Base-by-base conservation (phyloP, 202 grass and related monocot genomes). In the Brachypodium distachyon region DNA sequence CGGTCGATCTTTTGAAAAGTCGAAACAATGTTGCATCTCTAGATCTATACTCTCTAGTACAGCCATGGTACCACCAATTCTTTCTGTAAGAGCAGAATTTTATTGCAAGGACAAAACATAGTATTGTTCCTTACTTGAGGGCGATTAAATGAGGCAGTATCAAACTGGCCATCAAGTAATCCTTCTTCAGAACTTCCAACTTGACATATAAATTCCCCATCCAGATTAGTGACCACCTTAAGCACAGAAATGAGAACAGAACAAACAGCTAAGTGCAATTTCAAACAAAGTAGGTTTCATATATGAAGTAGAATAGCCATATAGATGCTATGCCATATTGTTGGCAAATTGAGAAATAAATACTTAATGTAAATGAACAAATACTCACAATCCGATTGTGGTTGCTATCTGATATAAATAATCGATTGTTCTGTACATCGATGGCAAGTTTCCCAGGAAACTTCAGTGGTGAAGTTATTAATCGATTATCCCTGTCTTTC, bases 321-420 rank as follows among this genome's bases (percentile, higher is more conserved):
- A 56, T 32, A 23, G 37, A 54, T 81, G 26, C 19, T 21, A 61
- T 82, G 16, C 2, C 13, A n/a, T 67, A 44, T 44, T 68, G 25
- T 46, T 41, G 9, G 46, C 40, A 57, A 65, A 77, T 21, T 47
- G 29, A 73, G 40, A 66, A 61, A 78, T 34, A 76, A 61, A 19
- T 16, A 68, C 48, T 65, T n/a, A 61, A 44, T 32, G 6, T 39
- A 82, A 52, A 33, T 22, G 38, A 67, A 76, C 44, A 48, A 64
- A 83, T 48, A 67, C 90, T 88, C 88, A 97, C 94, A 77, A 97
- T 92, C 88, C 91, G 86, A 80, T 97, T 94, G 84, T 97, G 87
- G 42, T 97, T 97, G 48, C 94, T 97, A 63, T 97, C 94, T 77
- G 94, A 97, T 86, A 97, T 94, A 67, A 97, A 97, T 29, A 97